Evolutionary conservation across 2,329 filamentous ascomycete genomes (phyloP), one percentile per base, ranked within the genome.

Genomic region (Xylariaceae sp.): DNA sequence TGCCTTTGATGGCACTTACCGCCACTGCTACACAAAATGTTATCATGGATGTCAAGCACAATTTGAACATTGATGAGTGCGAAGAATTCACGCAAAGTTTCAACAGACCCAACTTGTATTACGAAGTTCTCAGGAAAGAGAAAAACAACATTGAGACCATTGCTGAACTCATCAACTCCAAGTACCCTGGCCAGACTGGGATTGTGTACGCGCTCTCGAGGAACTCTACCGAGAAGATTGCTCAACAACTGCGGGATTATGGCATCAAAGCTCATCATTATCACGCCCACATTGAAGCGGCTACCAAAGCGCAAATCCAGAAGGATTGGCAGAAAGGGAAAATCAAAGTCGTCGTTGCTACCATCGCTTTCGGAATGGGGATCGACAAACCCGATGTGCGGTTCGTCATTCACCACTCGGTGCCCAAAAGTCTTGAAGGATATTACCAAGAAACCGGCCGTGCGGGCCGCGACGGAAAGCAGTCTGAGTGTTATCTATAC

Each of bases 281-380:
- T 64, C 94, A 99, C 66, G 94, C 92, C 11, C 82, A 77, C 5
- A 83, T 99, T 70, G 72, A 82, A 2, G 66, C 86, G 0, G 71
- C 78, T 5, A 81, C 87, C 45, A 92, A 92, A 65, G 75, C 77
- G 1, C 66, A 77, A 6, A 80, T 94, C 5, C 92, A 97, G 67
- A 80, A 80, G 52, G 69, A 83, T 30, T 99, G 94, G 94, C 94
- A 99, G 67, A 73, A 71, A 39, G 90, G 90, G 6, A 72, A 75
- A 45, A 81, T 86, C 61, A 87, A 96, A 58, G 88, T 99, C 32
- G 95, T 99, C 39, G 94, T 99, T 44, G 95, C 94, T 17, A 99
- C 94, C 0, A 97, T 99, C 67, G 94, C 94, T 19, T 99, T 99
- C 65, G 94, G 94, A 6, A 99, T 99, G 94, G 94, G 94, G n/a